phyloP scores from a whole-genome alignment of 345 rosid genomes.

The Bruguiera parviflora region DNA sequence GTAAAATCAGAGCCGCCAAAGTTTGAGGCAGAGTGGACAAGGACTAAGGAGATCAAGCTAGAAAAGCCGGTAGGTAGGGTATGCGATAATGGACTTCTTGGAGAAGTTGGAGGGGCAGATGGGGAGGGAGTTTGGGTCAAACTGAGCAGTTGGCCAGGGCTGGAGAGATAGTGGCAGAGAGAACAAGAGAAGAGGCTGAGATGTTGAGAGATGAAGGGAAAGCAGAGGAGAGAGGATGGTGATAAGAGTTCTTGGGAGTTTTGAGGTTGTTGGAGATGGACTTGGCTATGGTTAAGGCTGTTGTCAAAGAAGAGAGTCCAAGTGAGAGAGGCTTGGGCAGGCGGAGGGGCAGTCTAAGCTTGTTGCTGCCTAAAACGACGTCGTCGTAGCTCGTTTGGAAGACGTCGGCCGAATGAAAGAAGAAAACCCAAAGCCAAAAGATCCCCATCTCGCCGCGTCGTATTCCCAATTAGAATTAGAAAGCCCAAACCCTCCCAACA shows the following conservation, averaged over 20 bases:
- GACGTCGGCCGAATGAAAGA: no score
- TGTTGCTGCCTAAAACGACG: constrained; percentile 39
- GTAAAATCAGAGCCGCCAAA: constrained; percentile 62
- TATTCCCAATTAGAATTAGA: no score
- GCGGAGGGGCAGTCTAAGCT: constrained; percentile 77
- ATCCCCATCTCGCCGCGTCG: no score
- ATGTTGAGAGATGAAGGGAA: constrained; percentile 68
- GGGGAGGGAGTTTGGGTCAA: constrained; percentile 69
- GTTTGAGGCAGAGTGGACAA: constrained; percentile 73
- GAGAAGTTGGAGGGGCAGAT: constrained; percentile 67
- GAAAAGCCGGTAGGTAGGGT: constrained; percentile 69
- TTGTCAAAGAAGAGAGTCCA: constrained; percentile 73
- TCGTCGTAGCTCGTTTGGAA: no score
- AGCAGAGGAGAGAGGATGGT: constrained; percentile 87
- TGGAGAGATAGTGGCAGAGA: constrained; percentile 82
- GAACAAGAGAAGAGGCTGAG: constrained; percentile 88
- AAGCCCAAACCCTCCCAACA: no score
- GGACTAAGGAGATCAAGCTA: constrained; percentile 58
- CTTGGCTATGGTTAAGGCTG: constrained; percentile 85
- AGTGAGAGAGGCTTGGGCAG: constrained; percentile 56
- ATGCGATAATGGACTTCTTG: constrained; percentile 73
- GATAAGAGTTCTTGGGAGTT: constrained; percentile 75
- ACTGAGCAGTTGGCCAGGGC: constrained; percentile 64
- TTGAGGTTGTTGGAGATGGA: constrained; percentile 96
- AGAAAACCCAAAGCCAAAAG: no score